Conservation (phyloP, 73 alveolate genomes). For the Effrenium voratum region DNA sequence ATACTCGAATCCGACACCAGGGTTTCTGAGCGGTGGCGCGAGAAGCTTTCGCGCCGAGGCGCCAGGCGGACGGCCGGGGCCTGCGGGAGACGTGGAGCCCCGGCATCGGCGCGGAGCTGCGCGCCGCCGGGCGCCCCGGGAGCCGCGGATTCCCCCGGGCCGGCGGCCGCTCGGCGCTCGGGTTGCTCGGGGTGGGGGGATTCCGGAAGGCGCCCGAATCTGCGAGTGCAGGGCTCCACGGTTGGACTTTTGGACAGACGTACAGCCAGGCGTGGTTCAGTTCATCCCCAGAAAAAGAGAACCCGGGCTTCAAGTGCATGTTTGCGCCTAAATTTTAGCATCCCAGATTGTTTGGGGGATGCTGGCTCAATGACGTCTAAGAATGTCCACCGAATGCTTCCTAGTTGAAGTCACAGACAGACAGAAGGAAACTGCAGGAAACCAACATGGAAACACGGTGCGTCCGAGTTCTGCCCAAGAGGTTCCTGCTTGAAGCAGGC, state of each 20-base stretch:
- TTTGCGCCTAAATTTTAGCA: too few species aligned
- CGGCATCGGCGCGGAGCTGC: conserved; percentile 18
- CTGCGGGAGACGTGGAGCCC: conserved; percentile 38
- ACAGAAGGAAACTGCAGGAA: too few species aligned
- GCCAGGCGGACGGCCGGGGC: neutral
- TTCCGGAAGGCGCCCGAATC: neutral
- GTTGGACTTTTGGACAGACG: neutral
- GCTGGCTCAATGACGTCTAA: too few species aligned
- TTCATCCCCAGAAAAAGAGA: neutral
- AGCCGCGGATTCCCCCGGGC: neutral
- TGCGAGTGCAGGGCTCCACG: neutral
- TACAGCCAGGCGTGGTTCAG: neutral
- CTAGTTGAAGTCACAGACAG: too few species aligned
- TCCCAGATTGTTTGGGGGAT: too few species aligned
- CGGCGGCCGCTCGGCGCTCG: too few species aligned
- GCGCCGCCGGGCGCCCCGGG: neutral
- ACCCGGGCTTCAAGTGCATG: neutral
- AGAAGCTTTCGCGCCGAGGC: neutral
- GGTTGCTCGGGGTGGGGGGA: neutral
- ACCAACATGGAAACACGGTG: too few species aligned
- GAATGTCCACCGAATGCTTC: too few species aligned
- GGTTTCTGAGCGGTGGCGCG: neutral
- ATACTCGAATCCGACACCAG: neutral
- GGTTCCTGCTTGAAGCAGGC: too few species aligned
- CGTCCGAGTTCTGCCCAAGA: too few species aligned